These are phyloP conservation scores for Stachybotrys chlorohalonatus DNA, from an alignment of 2,329 filamentous ascomycete genomes.

Conservation along the genomic window DNA sequence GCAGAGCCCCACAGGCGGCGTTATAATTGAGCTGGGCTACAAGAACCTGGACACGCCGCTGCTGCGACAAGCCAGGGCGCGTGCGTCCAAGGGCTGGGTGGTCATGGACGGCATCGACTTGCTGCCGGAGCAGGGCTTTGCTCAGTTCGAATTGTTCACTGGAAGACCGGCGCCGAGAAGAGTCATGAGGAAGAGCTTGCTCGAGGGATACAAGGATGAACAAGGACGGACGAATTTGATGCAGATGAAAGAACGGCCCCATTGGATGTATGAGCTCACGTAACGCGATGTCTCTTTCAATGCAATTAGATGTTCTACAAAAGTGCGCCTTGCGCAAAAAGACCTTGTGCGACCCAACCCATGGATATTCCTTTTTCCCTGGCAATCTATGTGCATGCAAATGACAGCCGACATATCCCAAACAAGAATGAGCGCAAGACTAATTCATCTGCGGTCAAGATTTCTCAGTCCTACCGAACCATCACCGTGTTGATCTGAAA, in stretches of 20 bases:
- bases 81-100: slow-evolving; percentile 59
- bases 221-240: slow-evolving; percentile 28
- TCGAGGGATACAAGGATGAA: slow-evolving; percentile 33
- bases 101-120: slow-evolving; percentile 69
- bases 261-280: slow-evolving; percentile 13
- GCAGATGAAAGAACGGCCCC: slow-evolving; percentile 24
- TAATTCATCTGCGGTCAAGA: too few species aligned
- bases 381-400: too few species aligned
- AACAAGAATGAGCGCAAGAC: not conserved
- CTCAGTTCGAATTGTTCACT: slow-evolving; percentile 75
- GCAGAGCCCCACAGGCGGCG: slow-evolving; percentile 62
- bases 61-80: slow-evolving; percentile 54
- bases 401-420: too few species aligned
- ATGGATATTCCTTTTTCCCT: too few species aligned
- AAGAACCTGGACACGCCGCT: slow-evolving; percentile 65
- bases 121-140: slow-evolving; percentile 69
- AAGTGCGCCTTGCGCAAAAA: too few species aligned
- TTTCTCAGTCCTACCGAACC: too few species aligned
- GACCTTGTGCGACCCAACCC: too few species aligned
- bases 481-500: too few species aligned
- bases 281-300: not conserved
- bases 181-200: slow-evolving; percentile 60
- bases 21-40: slow-evolving; percentile 68
- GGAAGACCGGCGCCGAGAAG: slow-evolving; percentile 44
- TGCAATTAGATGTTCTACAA: too few species aligned